Base-by-base conservation (phyloP, 805 yeast genomes). In the Saturnispora serradocipensis region DNA sequence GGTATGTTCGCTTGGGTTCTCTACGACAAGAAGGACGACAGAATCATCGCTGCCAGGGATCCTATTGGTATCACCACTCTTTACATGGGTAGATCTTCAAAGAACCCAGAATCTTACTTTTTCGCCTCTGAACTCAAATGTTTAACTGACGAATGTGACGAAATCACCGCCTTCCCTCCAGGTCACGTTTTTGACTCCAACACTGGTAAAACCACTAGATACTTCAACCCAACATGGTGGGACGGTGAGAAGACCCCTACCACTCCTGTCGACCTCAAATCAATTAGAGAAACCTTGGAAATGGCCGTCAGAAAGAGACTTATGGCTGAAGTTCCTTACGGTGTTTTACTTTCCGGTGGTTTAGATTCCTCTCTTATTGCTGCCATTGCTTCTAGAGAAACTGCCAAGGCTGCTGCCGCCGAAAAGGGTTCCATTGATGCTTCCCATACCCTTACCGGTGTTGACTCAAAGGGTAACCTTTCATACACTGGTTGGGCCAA, bases 291-390 rank as follows among this genome's bases (percentile, higher is more conserved):
- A 63, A 69, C 87, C 47, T 78, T 93, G 67, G 99, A 93, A 71
- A 73, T 85, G 72, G 89, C 99, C 46, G 99, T 93, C 51, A 86
- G 99, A 77, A 93, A 93, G 86, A 86, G 99, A 78, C 80, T 93
- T 64, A 93, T 93, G 99, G 93, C 98, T 52, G 99, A 93, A 76
- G 99, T 93, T 56, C 98, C 99, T 52, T 93, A 88, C 70, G 99
- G 99, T 74, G 99, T 93, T 45, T 75, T 93, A 61, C 76, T 93
- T 60, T 88, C 97, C 22, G 99, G 99, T 67, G 99, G 99, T 59
- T 80, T 93, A 65, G 99, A 93, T 70, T 89, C 97, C 45, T 88
- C 97, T 22, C 77, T 93, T 70, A 93, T 93, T 68, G 99, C 99
- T 18, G 71, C 99, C 44, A 93, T 93, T 65, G 99, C 98, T 49